Evolutionary conservation across 345 rosid genomes (phyloP).

Genomic region (Eucalyptus cloeziana): DNA sequence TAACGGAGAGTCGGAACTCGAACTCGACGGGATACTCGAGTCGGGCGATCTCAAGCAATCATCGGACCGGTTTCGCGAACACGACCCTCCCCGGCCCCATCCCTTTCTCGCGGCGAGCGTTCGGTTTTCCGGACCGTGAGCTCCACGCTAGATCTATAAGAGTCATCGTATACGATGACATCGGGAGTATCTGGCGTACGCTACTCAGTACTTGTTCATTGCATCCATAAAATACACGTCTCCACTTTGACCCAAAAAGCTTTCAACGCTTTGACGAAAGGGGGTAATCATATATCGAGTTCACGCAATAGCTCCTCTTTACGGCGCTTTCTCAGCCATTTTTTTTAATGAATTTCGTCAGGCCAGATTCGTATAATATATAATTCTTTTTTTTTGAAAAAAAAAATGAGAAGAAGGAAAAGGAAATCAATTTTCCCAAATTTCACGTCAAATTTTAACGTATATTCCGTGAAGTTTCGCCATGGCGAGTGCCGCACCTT

Average conservation of each 20-base stretch:
- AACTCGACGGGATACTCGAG: not conserved
- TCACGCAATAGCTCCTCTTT: not conserved
- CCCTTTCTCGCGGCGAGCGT: not conserved
- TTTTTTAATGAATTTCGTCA: not conserved
- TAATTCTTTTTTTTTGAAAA: fast-evolving
- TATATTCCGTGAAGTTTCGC: not conserved
- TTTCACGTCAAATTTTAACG: not conserved
- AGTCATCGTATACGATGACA: not conserved
- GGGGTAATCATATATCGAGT: not conserved
- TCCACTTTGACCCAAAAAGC: not conserved
- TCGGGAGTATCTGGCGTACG: not conserved
- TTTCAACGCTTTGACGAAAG: not conserved
- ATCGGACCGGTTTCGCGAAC: not conserved
- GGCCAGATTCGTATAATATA: not conserved
- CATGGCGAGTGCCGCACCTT: not conserved
- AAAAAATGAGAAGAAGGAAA: not conserved
- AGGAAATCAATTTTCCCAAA: not conserved
- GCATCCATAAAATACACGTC: not conserved
- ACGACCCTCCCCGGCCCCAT: not conserved
- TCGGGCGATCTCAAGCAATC: not conserved
- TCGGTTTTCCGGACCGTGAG: not conserved
- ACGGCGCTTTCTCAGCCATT: not conserved
- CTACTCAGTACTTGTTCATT: not conserved
- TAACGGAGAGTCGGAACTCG: not conserved
- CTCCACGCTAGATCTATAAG: not conserved